Evolutionary conservation across 2,329 filamentous ascomycete species (phyloP), one percentile per base, ranked within the genome.

Genomic region (Cordyceps fumosorosea): DNA sequence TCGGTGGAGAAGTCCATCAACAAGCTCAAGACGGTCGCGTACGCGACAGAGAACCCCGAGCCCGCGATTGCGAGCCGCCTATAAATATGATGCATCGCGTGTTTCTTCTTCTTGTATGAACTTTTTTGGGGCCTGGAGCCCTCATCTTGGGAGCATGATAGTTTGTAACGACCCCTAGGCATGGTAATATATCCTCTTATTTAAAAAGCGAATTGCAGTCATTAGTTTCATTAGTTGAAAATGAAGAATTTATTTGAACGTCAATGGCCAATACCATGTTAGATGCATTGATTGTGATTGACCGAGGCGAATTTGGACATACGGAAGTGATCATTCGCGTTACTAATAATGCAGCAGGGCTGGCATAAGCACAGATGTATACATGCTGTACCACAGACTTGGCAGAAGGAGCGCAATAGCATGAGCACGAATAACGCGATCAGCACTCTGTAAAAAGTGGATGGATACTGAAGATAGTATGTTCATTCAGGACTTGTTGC

Each of bases 171-270:
- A 60, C 40, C 58, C 58, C 42, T 55, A 60, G 29, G 37, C 51
- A 44, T 60, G 58, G 37, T 60, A 60, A 60, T 60, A 60, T 60
- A 60, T 60, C 48, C 50, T 60, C 50, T 53, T 60, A 32, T 59
- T 42, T 18, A 24, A 52, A 10, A 18, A 60, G 34, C 56, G 34
- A 50, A 12, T 32, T 16, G 56, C 40, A 58, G 50, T 20, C 8
- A 24, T 44, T 16, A 45, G n/a, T 37, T 26, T 16, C 4, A 20
- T 45, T 20, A 3, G 10, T n/a, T 34, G 24, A 10, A 8, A 22
- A 34, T 32, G 12, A 40, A 18, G 22, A 4, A 22, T 26, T 48
- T 26, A 26, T 22, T 24, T 12, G 14, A 26, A 26, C 11, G 1
- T 22, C 3, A 22, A 26, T 8, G 3, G 22, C 22, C 4, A 26